These are phyloP conservation scores for Polygonum aviculare DNA, from an alignment of 148 eudicot genomes.

Conservation along the genomic window DNA sequence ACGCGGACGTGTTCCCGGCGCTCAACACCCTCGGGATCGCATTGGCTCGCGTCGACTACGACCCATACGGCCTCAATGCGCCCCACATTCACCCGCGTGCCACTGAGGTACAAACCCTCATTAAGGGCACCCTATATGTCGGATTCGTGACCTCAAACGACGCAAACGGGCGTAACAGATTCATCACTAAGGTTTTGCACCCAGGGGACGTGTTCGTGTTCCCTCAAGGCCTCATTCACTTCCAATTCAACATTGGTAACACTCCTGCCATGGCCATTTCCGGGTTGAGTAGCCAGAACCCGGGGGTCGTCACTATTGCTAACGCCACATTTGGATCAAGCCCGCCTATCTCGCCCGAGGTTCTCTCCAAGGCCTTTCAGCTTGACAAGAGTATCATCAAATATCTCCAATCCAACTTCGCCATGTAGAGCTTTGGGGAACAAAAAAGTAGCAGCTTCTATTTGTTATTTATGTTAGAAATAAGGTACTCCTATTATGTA, in stretches of 20 bases:
- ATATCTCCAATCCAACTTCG: neutral
- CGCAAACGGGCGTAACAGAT: conserved; percentile 12
- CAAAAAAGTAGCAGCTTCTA: neutral
- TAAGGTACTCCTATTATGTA: neutral
- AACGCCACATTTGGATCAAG: conserved; percentile 10
- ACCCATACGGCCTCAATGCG: conserved; percentile 12
- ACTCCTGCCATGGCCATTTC: conserved; percentile 13
- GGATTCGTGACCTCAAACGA: conserved; percentile 20
- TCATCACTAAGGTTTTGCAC: conserved; percentile 14
- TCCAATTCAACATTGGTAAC: conserved; percentile 19
- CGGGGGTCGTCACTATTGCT: conserved; percentile 10
- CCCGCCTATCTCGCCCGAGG: conserved; percentile 8
- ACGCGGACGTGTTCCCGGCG: neutral
- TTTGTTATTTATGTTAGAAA: neutral
- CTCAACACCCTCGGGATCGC: conserved; percentile 12
- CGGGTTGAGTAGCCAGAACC: conserved; percentile 19
- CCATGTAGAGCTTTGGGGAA: neutral
- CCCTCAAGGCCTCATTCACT: conserved; percentile 24
- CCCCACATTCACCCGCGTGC: conserved; percentile 15
- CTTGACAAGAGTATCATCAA: conserved; percentile 10
- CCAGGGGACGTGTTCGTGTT: conserved; percentile 23
- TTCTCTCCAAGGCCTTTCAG: conserved; percentile 13
- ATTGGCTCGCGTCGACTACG: conserved; percentile 10
- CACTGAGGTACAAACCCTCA: conserved; percentile 9
- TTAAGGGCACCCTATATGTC: conserved; percentile 11